Evolutionary conservation across 192 early-diverging fungal genomes (phyloP), one percentile per base, ranked within the genome.

Genomic region (Kickxella alabastrina): DNA sequence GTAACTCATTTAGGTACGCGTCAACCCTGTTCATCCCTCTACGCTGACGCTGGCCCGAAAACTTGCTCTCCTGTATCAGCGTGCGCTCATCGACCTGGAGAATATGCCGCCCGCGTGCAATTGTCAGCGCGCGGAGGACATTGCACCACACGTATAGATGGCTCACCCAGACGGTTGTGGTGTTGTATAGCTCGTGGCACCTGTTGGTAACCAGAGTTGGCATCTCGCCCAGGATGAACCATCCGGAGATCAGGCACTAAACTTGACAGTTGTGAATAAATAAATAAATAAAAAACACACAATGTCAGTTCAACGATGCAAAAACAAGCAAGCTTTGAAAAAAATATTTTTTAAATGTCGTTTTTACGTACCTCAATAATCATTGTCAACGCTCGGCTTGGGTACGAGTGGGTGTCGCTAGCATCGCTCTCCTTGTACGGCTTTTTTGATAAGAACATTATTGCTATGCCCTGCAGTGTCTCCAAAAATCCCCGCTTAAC

Each of bases 41-140:
- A 29, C 64, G 54, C 34, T 74, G 70, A 0, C 70, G 58, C 48
- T 62, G 59, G 0, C 70, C 70, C 5, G 70, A 56, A 52, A 74
- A 74, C 70, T 66, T 66, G 56, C 63, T 66, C 39, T 74, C 70
- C n/a, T 74, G 70, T 18, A 74, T 55, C n/a, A 74, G 44, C 9
- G 57, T 43, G 23, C 70, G 70, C 38, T 74, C 70, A 2, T 74
- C 63, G 10, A 62, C 64, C 10, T 47, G 36, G 9, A 66, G 59
- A n/a, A 74, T 62, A 34, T 74, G 55, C 3, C 70, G 51, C 1
- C 63, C 63, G 2, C 70, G 63, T 10, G 70, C 63, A 34, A 66
- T 66, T 0, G 70, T 74, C 25, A 74, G 50, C 18, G 70, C 57
- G 3, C 54, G 50, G 12, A 74, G 43, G 12, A 74, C 55, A 23